Evolutionary conservation across 306 rosid species (phyloP).

Genomic region (Casuarina cunninghamiana): DNA sequence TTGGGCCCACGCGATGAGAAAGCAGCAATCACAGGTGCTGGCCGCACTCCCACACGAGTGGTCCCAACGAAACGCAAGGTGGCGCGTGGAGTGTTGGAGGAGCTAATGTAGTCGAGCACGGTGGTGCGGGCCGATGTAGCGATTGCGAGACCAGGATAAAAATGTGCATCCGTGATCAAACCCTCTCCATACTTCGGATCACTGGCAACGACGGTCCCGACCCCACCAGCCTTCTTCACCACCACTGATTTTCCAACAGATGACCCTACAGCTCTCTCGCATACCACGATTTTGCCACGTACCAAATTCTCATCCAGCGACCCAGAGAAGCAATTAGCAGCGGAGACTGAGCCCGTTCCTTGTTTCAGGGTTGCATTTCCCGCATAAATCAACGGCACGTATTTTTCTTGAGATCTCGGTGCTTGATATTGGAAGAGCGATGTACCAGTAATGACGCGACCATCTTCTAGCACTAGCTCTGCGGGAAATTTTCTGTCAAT

Average conservation of each 20-base stretch:
- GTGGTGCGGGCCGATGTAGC: constrained; percentile 5
- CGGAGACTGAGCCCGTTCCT: fast-evolving
- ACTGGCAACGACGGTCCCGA: neutral
- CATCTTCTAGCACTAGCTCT: constrained; percentile 15
- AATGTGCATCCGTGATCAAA: neutral
- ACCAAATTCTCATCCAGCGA: neutral
- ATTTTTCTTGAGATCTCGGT: neutral
- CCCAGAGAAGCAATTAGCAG: neutral
- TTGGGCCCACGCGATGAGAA: constrained; percentile 29
- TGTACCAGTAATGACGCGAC: constrained; percentile 17
- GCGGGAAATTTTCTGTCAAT: constrained; percentile 28
- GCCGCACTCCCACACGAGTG: constrained; percentile 15
- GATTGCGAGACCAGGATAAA: constrained; percentile 14
- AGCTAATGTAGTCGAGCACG: neutral
- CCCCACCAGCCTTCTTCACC: constrained; percentile 24
- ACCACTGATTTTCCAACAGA: neutral
- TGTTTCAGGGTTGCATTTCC: neutral
- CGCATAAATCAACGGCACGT: constrained; percentile 12
- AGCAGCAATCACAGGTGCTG: constrained; percentile 1
- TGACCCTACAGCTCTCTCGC: neutral
- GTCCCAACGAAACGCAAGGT: constrained; percentile 16
- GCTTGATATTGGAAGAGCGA: neutral
- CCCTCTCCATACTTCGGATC: neutral
- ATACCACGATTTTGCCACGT: constrained; percentile 13
- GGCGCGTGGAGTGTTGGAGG: constrained; percentile 2